A percentile compares a stretch with the other conserved stretches of the same genome.
These are phyloP conservation scores for Suillus ampliporus DNA, from an alignment of 768 basidiomycete species.

Conservation along the genomic window DNA sequence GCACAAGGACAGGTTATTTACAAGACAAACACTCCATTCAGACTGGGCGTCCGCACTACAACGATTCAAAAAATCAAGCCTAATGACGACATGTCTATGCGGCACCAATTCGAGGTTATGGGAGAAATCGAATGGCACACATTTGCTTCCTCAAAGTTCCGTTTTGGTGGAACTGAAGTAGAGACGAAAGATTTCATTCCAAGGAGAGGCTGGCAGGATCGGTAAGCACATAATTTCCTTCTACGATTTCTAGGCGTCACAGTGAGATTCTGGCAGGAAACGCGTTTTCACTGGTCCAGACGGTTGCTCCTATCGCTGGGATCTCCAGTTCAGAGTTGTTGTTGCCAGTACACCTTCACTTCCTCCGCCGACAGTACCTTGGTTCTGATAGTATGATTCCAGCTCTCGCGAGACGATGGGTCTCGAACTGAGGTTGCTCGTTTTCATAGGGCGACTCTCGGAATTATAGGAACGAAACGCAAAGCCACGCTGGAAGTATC, in stretches of 20 bases:
- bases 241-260: background rate
- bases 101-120: conserved; percentile 35
- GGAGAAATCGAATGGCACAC: conserved; percentile 42
- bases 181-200: conserved; percentile 34
- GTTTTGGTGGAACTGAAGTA: conserved; percentile 32
- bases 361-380: background rate
- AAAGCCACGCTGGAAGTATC: conserved; percentile 17
- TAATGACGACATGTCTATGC: conserved; percentile 26
- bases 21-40: conserved; percentile 29
- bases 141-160: conserved; percentile 36
- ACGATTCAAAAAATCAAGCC: conserved; percentile 32
- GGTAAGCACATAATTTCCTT: conserved; percentile 21
- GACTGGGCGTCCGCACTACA: conserved; percentile 23
- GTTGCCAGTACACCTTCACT: conserved; percentile 1
- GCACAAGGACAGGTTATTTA: conserved; percentile 35
- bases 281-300: conserved; percentile 10
- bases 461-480: conserved; percentile 12
- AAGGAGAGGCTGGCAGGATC: conserved; percentile 24
- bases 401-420: conserved; percentile 22
- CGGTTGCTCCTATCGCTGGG: conserved; percentile 10
- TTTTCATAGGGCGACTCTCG: conserved; percentile 20
- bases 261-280: background rate
- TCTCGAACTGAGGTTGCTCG: conserved; percentile 25
- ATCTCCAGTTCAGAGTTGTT: background rate
- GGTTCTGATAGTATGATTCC: background rate